These are phyloP conservation scores for Xanthoparmelia taractica DNA, from an alignment of 495 filamentous ascomycete species.

Conservation along the genomic window DNA sequence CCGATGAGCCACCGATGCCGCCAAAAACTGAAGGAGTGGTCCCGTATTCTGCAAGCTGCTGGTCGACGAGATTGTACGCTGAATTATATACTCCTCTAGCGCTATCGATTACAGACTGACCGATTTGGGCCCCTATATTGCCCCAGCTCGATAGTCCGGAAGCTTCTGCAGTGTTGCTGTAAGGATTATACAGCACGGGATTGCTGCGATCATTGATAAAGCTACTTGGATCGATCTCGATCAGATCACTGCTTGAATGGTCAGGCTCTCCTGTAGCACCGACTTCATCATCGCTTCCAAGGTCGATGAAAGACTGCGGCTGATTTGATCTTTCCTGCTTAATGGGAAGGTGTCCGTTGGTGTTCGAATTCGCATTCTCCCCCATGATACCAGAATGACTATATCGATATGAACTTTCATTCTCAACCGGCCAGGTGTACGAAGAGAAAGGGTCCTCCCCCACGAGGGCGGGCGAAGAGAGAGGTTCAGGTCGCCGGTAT, in stretches of 20 bases:
- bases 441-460: constrained; percentile 6
- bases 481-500: constrained; percentile 18
- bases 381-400: neutral
- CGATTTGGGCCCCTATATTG: constrained; percentile 6
- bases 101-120: constrained; percentile 14
- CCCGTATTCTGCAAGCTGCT: constrained; percentile 17
- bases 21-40: constrained; percentile 9
- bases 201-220: constrained; percentile 6
- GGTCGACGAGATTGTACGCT: constrained; percentile 20
- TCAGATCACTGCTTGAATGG: constrained; percentile 12
- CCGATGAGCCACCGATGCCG: constrained; percentile 15
- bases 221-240: constrained; percentile 13
- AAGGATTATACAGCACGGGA: neutral
- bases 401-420: constrained; percentile 1
- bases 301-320: constrained; percentile 15
- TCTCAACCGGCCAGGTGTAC: constrained; percentile 5
- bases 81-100: constrained; percentile 18
- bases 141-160: constrained; percentile 5
- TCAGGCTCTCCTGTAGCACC: neutral
- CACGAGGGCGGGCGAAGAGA: constrained; percentile 6
- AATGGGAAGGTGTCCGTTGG: constrained; percentile 6
- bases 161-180: constrained; percentile 2
- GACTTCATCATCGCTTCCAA: constrained; percentile 18
- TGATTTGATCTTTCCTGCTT: constrained; percentile 11
- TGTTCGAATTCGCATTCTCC: constrained; percentile 3